phyloP scores from a whole-genome alignment of 2,329 filamentous ascomycete species.

The Helotiales sp. region DNA sequence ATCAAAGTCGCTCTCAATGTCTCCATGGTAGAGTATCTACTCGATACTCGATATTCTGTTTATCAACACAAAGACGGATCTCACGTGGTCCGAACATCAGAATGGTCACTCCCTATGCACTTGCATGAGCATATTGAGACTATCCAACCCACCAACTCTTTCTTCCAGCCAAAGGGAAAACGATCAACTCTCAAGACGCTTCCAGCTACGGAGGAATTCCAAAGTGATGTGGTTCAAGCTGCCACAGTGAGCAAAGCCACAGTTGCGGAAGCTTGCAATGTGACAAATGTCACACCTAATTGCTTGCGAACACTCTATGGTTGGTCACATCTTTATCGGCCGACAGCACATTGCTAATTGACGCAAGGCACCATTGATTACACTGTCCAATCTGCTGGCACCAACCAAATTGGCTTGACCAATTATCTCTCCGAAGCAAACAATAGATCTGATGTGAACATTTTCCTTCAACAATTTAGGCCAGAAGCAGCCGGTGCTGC shows the following conservation, averaged over 20 bases:
- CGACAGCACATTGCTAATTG: background rate
- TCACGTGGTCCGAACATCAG: slow-evolving; percentile 22
- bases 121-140: slow-evolving; percentile 46
- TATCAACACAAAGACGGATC: slow-evolving; percentile 36
- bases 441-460: slow-evolving; percentile 25
- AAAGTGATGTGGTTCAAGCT: background rate
- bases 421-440: slow-evolving; percentile 29
- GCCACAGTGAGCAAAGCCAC: slow-evolving; percentile 1
- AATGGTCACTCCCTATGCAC: slow-evolving; percentile 42
- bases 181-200: slow-evolving; percentile 27
- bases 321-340: background rate
- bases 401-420: slow-evolving; percentile 26
- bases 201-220: background rate
- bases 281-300: slow-evolving; percentile 23
- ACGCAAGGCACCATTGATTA: slow-evolving; percentile 23
- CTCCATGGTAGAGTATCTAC: slow-evolving; percentile 42
- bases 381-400: slow-evolving; percentile 12
- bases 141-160: slow-evolving; percentile 58
- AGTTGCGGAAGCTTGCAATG: slow-evolving; percentile 62
- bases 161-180: slow-evolving; percentile 45
- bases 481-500: slow-evolving; percentile 20
- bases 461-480: slow-evolving; percentile 26
- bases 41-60: slow-evolving; percentile 38
- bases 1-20: slow-evolving; percentile 47
- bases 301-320: slow-evolving; percentile 30